Conservation (phyloP, 208 protist species). For the Trichomonas vaginalis region DNA sequence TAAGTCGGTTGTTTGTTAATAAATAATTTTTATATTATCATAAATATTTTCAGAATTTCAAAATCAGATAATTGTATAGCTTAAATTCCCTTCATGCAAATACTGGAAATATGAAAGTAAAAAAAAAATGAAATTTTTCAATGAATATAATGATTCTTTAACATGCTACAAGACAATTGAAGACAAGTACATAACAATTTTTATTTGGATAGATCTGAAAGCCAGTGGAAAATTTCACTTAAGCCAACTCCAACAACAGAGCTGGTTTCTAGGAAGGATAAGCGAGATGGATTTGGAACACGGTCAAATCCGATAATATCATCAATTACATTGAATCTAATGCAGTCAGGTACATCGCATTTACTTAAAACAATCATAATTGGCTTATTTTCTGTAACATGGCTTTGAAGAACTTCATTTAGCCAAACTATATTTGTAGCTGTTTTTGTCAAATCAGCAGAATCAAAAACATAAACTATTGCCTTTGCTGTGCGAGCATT, state of each 20-base stretch:
- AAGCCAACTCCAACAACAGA: not conserved
- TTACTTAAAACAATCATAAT: not conserved
- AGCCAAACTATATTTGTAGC: not conserved
- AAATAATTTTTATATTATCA: too few species aligned
- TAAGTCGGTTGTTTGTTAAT: too few species aligned
- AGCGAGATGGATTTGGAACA: not conserved
- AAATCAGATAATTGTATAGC: too few species aligned
- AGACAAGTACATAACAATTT: not conserved
- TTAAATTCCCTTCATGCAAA: too few species aligned
- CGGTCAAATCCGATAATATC: not conserved
- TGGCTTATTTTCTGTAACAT: not conserved
- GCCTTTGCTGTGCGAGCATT: not conserved
- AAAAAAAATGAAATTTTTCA: too few species aligned
- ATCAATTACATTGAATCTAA: not conserved
- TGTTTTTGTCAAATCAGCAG: not conserved
- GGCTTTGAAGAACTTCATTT: not conserved
- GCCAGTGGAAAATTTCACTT: not conserved
- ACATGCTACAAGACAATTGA: too few species aligned
- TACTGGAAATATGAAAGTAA: too few species aligned
- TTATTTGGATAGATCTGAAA: not conserved
- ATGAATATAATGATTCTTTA: too few species aligned
- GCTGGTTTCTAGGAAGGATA: not conserved
- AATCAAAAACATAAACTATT: constrained; percentile 8
- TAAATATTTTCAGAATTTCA: too few species aligned
- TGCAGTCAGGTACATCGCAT: constrained; percentile 2